phyloP scores from a whole-genome alignment of 2,329 filamentous ascomycete genomes.

The Penicillium sp. region DNA sequence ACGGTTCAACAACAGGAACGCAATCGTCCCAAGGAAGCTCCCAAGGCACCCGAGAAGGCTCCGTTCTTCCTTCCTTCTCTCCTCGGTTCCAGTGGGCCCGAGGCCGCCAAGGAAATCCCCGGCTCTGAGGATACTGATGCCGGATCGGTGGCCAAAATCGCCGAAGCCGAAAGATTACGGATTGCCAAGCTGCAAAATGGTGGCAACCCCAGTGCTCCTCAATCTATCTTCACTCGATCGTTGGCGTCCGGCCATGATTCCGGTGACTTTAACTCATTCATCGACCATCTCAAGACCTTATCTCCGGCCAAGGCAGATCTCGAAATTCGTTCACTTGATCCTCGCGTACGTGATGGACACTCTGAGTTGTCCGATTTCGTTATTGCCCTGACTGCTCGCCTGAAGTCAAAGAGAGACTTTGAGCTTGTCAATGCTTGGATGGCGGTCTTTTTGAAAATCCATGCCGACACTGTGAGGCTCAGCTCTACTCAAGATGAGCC shows the following conservation, averaged over 20 bases:
- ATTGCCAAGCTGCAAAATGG: slow-evolving; percentile 58
- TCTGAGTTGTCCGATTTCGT: slow-evolving; percentile 75
- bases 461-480: slow-evolving; percentile 52
- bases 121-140: slow-evolving; percentile 24
- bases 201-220: slow-evolving; percentile 25
- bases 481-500: slow-evolving; percentile 42
- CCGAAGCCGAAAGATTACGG: slow-evolving; percentile 51
- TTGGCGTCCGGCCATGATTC: slow-evolving; percentile 41
- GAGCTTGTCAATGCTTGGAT: slow-evolving; percentile 96
- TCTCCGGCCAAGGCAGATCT: slow-evolving; percentile 79
- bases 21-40: slow-evolving; percentile 86
- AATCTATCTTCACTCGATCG: slow-evolving; percentile 41
- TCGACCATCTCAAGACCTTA: slow-evolving; percentile 70
- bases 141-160: slow-evolving; percentile 26
- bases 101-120: slow-evolving; percentile 18
- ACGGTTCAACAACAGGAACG: slow-evolving; percentile 55
- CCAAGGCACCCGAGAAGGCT: slow-evolving; percentile 84
- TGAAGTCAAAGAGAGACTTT: slow-evolving; percentile 68
- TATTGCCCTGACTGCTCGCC: slow-evolving; percentile 61
- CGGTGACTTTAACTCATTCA: slow-evolving; percentile 58
- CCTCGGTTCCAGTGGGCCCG: slow-evolving; percentile 17
- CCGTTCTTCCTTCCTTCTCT: slow-evolving; percentile 76
- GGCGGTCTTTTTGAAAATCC: slow-evolving; percentile 78
- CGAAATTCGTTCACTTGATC: slow-evolving; percentile 71
- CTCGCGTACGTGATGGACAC: slow-evolving; percentile 35